Percentiles rank a stretch among this genome's conserved stretches.
These are phyloP conservation scores for Suillus occidentalis DNA, from an alignment of 768 basidiomycete genomes.

Conservation along the genomic window DNA sequence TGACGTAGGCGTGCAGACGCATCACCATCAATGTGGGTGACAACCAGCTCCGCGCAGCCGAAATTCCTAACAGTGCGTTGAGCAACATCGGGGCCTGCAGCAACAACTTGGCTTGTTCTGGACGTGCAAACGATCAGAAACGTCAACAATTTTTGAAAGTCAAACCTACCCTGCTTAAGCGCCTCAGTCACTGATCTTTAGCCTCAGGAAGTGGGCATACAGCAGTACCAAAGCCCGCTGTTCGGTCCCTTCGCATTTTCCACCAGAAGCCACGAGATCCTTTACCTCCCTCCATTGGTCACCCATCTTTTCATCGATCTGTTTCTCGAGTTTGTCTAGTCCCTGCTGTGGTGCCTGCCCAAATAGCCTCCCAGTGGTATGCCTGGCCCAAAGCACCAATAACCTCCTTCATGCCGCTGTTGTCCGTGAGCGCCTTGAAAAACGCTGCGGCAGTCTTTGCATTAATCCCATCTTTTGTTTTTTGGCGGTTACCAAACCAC, in stretches of 20 bases:
- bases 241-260: conserved; percentile 37
- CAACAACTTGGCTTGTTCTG: conserved; percentile 73
- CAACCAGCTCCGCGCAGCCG: conserved; percentile 88
- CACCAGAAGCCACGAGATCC: conserved; percentile 37
- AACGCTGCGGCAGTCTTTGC: conserved; percentile 79
- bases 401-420: conserved; percentile 70
- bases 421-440: conserved; percentile 86
- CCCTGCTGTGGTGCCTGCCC: conserved; percentile 33
- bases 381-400: conserved; percentile 68
- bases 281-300: conserved; percentile 55
- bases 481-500: conserved; percentile 93
- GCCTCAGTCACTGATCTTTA: conserved; percentile 50
- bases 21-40: conserved; percentile 73
- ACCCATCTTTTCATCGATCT: conserved; percentile 49
- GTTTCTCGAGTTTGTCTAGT: conserved; percentile 50
- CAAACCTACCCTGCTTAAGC: conserved; percentile 62
- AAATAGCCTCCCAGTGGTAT: conserved; percentile 56
- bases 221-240: conserved; percentile 69
- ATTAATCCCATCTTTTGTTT: conserved; percentile 90
- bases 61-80: conserved; percentile 78
- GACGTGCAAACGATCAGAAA: conserved; percentile 1
- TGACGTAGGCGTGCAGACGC: conserved; percentile 79
- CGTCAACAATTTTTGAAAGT: background rate
- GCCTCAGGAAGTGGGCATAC: conserved; percentile 82
- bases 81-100: conserved; percentile 72